A percentile compares a stretch with the other conserved stretches of the same genome.
These are phyloP conservation scores for Pisolithus marmoratus DNA, from an alignment of 768 basidiomycete species.

Conservation along the genomic window DNA sequence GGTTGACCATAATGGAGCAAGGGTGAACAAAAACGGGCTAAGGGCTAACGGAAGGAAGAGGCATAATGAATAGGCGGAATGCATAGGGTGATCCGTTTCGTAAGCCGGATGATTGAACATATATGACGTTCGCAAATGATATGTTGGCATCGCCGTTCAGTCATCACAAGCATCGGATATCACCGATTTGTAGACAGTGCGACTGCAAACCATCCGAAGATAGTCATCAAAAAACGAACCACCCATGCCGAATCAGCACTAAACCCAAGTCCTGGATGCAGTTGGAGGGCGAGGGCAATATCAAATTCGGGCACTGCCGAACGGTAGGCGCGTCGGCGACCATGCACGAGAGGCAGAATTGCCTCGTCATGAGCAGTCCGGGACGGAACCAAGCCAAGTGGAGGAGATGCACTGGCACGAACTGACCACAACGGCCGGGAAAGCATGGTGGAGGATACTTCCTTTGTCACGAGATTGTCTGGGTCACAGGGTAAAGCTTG, in stretches of 20 bases:
- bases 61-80: background rate
- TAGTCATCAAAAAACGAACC: constrained; percentile 72
- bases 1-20: background rate
- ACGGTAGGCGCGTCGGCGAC: constrained; percentile 26
- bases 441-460: constrained; percentile 5
- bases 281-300: constrained; percentile 72
- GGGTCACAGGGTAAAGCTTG: constrained; percentile 3
- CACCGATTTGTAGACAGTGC: constrained; percentile 38
- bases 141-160: background rate
- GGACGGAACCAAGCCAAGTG: constrained; percentile 13
- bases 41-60: background rate
- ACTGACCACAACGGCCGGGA: constrained; percentile 26
- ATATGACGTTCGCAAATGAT: background rate
- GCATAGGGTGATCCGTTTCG: constrained; percentile 1
- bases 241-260: constrained; percentile 76
- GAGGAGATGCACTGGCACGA: constrained; percentile 20
- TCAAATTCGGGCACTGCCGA: constrained; percentile 48
- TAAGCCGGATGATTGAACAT: background rate
- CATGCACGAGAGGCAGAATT: constrained; percentile 10
- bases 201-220: constrained; percentile 74
- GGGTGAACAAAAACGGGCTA: background rate
- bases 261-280: constrained; percentile 62
- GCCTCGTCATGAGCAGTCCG: constrained; percentile 3
- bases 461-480: constrained; percentile 10
- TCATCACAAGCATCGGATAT: constrained; percentile 1